A percentile compares a stretch with the other conserved stretches of the same genome.
Conservation (phyloP, 2,329 filamentous ascomycete genomes). For the Cladophialophora exuberans region DNA sequence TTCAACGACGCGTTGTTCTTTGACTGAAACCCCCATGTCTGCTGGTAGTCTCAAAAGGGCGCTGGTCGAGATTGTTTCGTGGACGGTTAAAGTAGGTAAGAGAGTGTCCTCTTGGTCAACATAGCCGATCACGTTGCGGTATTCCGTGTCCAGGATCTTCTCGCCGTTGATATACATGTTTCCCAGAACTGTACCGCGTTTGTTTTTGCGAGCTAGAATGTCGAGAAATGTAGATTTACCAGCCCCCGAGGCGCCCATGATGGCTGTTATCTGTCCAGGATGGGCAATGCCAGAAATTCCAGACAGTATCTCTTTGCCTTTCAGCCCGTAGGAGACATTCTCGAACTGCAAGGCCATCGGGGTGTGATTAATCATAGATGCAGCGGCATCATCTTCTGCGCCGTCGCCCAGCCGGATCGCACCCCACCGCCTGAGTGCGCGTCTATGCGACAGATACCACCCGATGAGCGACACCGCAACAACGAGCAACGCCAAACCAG, state of each 20-base stretch:
- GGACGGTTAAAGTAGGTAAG: constrained; percentile 91
- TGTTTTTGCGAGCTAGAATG: constrained; percentile 95
- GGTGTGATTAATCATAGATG: constrained; percentile 88
- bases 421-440: constrained; percentile 63
- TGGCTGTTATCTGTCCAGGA: constrained; percentile 92
- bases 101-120: constrained; percentile 98
- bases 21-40: constrained; percentile 84
- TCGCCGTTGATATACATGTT: constrained; percentile 94
- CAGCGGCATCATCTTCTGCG: constrained; percentile 82
- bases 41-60: constrained; percentile 88
- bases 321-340: constrained; percentile 82
- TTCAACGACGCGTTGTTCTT: constrained; percentile 87
- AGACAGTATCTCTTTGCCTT: constrained; percentile 82
- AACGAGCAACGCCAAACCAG: constrained; percentile 80
- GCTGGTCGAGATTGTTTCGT: constrained; percentile 95
- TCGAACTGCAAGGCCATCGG: constrained; percentile 87
- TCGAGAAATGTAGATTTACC: constrained; percentile 98
- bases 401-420: constrained; percentile 80
- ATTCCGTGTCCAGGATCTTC: constrained; percentile 80
- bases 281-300: constrained; percentile 84
- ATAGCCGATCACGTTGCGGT: constrained; percentile 90
- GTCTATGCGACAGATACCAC: constrained; percentile 86
- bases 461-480: constrained; percentile 80
- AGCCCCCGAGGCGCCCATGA: constrained; percentile 97
- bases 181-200: constrained; percentile 76